Conservation (phyloP, 176 grass and related monocot genomes). For the Paspalum notatum region DNA sequence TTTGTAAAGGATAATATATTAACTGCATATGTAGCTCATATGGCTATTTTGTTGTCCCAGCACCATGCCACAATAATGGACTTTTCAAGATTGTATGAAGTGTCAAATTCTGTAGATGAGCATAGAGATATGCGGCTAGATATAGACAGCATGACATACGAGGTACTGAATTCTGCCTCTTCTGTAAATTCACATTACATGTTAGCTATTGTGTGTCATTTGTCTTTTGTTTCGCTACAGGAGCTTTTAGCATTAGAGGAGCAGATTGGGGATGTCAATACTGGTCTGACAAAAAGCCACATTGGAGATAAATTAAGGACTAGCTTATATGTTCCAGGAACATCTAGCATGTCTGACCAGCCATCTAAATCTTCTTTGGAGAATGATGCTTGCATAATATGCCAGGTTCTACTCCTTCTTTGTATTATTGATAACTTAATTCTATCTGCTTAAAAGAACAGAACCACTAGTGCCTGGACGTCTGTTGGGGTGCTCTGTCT, state of each 20-base stretch:
- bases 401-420: constrained; percentile 67
- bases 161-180: constrained; percentile 46
- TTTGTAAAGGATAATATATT: constrained; percentile 13
- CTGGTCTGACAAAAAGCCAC: constrained; percentile 59
- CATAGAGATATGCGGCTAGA: constrained; percentile 76
- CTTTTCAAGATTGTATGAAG: constrained; percentile 53
- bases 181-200: not conserved
- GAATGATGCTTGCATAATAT: constrained; percentile 74
- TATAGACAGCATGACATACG: constrained; percentile 78
- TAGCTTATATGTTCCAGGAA: constrained; percentile 48
- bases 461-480: no score
- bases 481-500: no score
- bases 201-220: constrained; percentile 26
- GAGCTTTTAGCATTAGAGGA: constrained; percentile 81
- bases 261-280: constrained; percentile 74
- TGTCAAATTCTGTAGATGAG: constrained; percentile 59
- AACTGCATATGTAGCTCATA: constrained; percentile 15
- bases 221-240: constrained; percentile 40
- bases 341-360: constrained; percentile 41
- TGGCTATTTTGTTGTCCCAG: constrained; percentile 37
- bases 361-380: constrained; percentile 46
- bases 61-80: constrained; percentile 57
- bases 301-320: constrained; percentile 63
- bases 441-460: not conserved
- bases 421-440: constrained; percentile 7